Percentiles rank a stretch among this genome's conserved stretches.
Evolutionary conservation across 306 rosid genomes (phyloP).

Genomic region (Quercus robur): DNA sequence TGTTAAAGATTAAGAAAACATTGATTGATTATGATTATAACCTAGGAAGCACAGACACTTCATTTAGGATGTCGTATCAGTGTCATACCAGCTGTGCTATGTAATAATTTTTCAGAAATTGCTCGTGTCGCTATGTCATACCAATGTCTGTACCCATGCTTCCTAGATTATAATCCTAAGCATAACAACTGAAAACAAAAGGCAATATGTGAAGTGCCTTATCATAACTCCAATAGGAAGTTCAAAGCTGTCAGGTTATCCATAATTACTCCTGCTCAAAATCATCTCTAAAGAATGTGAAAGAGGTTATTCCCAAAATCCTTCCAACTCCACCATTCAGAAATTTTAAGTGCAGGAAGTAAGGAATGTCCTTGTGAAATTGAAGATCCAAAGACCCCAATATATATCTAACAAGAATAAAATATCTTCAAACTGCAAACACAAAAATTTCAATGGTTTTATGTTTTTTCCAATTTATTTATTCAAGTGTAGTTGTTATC

Average conservation of each 20-base stretch:
- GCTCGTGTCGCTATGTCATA: too few relatives aligned
- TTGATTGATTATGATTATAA: not conserved
- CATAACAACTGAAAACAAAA: not conserved
- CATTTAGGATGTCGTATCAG: too few relatives aligned
- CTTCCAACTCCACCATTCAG: not conserved
- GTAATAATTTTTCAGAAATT: too few relatives aligned
- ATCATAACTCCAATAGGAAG: not conserved
- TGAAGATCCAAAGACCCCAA: not conserved
- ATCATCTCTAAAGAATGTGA: not conserved
- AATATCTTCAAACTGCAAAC: not conserved
- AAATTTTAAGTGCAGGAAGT: not conserved
- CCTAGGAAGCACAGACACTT: not conserved
- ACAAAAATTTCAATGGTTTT: not conserved
- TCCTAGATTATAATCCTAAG: not conserved
- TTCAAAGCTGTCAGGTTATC: not conserved
- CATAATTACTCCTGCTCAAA: not conserved
- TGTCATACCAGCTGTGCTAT: too few relatives aligned
- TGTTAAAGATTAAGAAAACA: not conserved
- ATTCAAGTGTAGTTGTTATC: not conserved
- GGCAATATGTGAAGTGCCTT: too few relatives aligned
- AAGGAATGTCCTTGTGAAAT: not conserved
- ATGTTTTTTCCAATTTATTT: not conserved
- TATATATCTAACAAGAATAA: not conserved
- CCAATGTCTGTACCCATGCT: too few relatives aligned
- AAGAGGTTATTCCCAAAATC: not conserved